Evolutionary conservation across 108 stramenopile species (phyloP), one percentile per base, ranked within the genome.

Genomic region (Fragilariopsis cylindrus): DNA sequence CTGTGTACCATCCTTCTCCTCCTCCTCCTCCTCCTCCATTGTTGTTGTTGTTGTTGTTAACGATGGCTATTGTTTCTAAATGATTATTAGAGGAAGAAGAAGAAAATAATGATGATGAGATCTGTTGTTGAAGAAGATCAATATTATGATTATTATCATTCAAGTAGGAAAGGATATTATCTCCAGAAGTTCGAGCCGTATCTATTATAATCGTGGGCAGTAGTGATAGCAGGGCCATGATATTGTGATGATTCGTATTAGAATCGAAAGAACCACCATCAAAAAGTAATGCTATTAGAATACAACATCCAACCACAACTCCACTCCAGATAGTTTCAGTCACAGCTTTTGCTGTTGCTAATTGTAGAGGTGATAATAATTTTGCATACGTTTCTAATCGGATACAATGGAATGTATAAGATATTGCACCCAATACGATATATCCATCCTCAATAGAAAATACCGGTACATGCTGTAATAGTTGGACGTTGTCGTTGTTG

Each of bases 391-490:
- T 74, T 62, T 90, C 90, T 39, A 94, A 73, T 50, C 93, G 81
- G 16, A 94, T 81, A 30, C 91, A 90, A 75, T 94, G 93, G 73
- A 92, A 85, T 4, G 85, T 77, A 66, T 91, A 91, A 49, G 77
- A 72, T 3, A 93, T 7, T 9, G 90, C 90, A 11, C 84, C 87
- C n/a, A 86, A 48, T 4, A 90, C 62, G 39, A 93, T 85, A 44
- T 78, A 76, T 4, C 71, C 21, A 57, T 93, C 92, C n/a, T 90
- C 92, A 11, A 62, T 39, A 18, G 68, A 60, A 62, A 76, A 69
- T 21, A 70, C 57, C 13, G 42, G 50, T 7, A 56, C n/a, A 55
- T 21, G 40, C 7, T 54, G 6, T 7, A 7, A 9, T 42, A 57
- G 53, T 30, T 52, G 48, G 1, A 66, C 65, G 18, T 30, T 49